Evolutionary conservation across 2,329 filamentous ascomycete genomes (phyloP).

Genomic region (Phaeosphaeria sp.): DNA sequence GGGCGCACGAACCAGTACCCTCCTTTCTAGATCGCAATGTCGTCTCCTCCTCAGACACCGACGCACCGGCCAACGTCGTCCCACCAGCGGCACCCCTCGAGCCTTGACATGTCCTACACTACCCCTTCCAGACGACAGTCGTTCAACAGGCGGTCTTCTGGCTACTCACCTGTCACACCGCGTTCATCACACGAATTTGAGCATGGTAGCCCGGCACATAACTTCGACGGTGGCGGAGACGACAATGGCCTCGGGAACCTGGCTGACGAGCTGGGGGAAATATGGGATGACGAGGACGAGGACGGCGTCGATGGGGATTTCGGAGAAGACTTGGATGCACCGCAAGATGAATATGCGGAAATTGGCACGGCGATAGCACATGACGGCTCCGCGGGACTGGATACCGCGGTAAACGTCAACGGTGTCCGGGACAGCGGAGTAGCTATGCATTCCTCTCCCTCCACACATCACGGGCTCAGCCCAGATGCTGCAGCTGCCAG

Average conservation of each 20-base stretch:
- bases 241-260: conserved; percentile 73
- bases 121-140: conserved; percentile 45
- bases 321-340: conserved; percentile 39
- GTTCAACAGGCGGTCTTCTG: conserved; percentile 52
- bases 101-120: conserved; percentile 51
- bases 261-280: conserved; percentile 80
- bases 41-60: conserved; percentile 53
- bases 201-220: conserved; percentile 46
- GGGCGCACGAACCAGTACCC: conserved; percentile 1
- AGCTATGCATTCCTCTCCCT: conserved; percentile 50
- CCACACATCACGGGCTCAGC: conserved; percentile 45
- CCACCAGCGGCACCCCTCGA: conserved; percentile 50
- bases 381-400: conserved; percentile 36
- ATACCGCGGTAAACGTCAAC: conserved; percentile 28
- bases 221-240: conserved; percentile 47
- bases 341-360: conserved; percentile 26
- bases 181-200: conserved; percentile 50
- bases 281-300: conserved; percentile 68
- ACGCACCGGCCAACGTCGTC: conserved; percentile 43
- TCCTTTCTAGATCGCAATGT: conserved; percentile 30
- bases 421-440: conserved; percentile 55
- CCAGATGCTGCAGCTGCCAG: conserved; percentile 41
- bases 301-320: conserved; percentile 57
- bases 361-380: conserved; percentile 45
- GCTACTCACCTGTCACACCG: conserved; percentile 54